A percentile compares a stretch with the other conserved stretches of the same genome.
Conservation (phyloP, 2,329 filamentous ascomycete species). For the Atkinsonella texensis region DNA sequence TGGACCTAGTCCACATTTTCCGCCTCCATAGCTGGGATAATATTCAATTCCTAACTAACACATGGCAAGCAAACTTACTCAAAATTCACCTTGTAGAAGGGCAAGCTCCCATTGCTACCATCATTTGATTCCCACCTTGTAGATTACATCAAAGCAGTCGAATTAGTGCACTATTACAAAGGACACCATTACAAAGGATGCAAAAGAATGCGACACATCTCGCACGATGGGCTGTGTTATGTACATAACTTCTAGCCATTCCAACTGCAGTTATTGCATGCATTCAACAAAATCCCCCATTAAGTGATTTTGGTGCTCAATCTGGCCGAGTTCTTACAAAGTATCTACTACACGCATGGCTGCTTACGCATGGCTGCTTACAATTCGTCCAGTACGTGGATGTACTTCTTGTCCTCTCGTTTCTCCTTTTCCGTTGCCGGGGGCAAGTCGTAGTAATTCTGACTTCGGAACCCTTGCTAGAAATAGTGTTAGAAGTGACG, state of each 20-base stretch:
- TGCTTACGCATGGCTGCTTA: conserved; percentile 53
- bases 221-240: background rate
- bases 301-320: background rate
- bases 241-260: background rate
- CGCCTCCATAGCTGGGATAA: background rate
- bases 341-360: background rate
- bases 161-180: conserved; percentile 1
- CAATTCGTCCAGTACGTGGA: conserved; percentile 85
- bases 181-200: conserved; percentile 1
- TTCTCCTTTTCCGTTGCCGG: conserved; percentile 91
- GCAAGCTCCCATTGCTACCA: background rate
- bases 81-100: too few species aligned
- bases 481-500: conserved; percentile 18
- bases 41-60: background rate
- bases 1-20: background rate
- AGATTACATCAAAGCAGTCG: background rate
- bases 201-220: background rate
- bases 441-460: conserved; percentile 82
- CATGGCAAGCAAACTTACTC: background rate
- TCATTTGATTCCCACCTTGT: background rate
- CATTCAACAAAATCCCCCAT: background rate
- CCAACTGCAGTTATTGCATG: background rate
- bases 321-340: background rate
- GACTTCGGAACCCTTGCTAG: conserved; percentile 82
- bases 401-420: conserved; percentile 89